Evolutionary conservation across 2,329 filamentous ascomycete species (phyloP), one percentile per base, ranked within the genome.

Genomic region (Apiospora hydei): DNA sequence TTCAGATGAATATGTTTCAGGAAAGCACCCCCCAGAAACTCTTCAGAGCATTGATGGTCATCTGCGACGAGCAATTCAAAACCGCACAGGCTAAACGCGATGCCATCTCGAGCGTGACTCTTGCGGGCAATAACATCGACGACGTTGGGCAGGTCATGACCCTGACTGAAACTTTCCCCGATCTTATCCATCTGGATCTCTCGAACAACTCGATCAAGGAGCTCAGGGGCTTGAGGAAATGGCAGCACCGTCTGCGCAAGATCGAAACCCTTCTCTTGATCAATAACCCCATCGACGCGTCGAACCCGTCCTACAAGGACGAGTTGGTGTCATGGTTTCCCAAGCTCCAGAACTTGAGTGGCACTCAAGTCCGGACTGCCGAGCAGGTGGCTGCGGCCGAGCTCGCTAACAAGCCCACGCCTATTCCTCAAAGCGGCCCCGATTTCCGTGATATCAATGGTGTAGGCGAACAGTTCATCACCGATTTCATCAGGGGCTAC

Each of bases 11-110:
- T 49, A 93, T 96, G 78, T 95, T 97, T 80, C 88, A 90, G 74
- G 89, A 88, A 72, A 90, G 92, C 4, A 91, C 91, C 1, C 91
- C 93, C 66, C 89, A 93, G 74, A 99, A 98, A 81, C 93, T 98
- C 74, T 98, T 98, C 83, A 94, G 93, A 70, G 96, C 94, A 1
- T 87, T 98, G 74, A 97, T 98, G 93, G 91, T 90, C 72, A 91
- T 98, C 67, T 95, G 94, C 80, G 91, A 97, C 70, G 85, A 90
- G 73, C 88, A 92, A 24, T 97, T 98, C 84, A 91, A 92, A 76
- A 91, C 88, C 2, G 80, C 88, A 16, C 86, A 92, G 73, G 91
- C 92, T 69, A 95, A 95, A 81, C 89, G 91, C 69, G 92, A 95
- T 67, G 92, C 92, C 5, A 92, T 99, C 68, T 86, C 92, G 75